Evolutionary conservation across 2,329 filamentous ascomycete genomes (phyloP), one percentile per base, ranked within the genome.

Genomic region (Verticillium albo-atrum): DNA sequence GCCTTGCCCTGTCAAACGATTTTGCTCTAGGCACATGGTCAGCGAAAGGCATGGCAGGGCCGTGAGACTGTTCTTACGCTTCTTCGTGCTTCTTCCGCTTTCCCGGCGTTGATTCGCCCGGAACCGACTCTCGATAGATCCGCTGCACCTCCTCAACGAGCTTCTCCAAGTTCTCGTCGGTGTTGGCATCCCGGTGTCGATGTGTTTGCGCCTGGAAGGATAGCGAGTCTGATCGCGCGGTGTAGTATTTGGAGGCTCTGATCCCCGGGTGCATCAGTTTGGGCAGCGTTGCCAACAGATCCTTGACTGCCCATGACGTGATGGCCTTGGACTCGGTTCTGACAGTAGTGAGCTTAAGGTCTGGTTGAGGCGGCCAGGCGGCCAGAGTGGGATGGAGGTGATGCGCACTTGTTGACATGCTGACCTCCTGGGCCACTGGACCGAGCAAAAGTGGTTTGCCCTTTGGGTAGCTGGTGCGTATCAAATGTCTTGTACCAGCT

Each of bases 371-470:
- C 4, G n/a, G 20, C n/a, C n/a, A 6, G 42, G 20, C 20, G 34
- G 17, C 14, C 1, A 25, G n/a, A 20, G 42, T 23, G 7, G 14
- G 23, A 12, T 20, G 7, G 42, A 9, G 20, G 4, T 25, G 42
- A 23, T 23, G 20, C 42, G 57, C 66, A 86, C 84, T 86, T 87
- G 67, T 87, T 87, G 32, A 86, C 83, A 66, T 87, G 82, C 64
- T 87, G 84, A 2, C 84, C 84, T 14, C 84, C 84, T 2, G 84
- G 83, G 0, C 84, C 84, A 64, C 82, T 85, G 3, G 84, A 86
- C n/a, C 84, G 77, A 2, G 84, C 78, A 68, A 78, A 86, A 12
- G 73, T 79, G 5, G 81, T 86, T 52, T 70, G 78, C 9, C 82
- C 84, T 58, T 71, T 76, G 15, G 84, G 84, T 2, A 87, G 67